These are phyloP conservation scores for Saccharomyces eubayanus DNA, from an alignment of 805 yeast genomes.

Conservation along the genomic window DNA sequence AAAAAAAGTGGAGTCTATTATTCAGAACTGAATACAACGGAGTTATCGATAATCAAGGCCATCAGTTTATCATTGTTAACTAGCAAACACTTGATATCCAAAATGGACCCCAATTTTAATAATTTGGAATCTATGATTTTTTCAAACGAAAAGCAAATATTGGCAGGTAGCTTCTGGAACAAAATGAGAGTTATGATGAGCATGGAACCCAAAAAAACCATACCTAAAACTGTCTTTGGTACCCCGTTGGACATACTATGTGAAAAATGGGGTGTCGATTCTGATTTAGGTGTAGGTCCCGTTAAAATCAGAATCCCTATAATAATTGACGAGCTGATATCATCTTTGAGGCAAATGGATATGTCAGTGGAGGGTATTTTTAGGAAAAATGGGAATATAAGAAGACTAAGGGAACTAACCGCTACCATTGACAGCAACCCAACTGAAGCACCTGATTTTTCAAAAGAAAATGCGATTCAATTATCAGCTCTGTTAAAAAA, in stretches of 20 bases:
- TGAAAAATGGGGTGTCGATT: slow-evolving; percentile 66
- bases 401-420: slow-evolving; percentile 63
- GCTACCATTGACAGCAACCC: slow-evolving; percentile 70
- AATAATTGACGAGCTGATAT: slow-evolving; percentile 75
- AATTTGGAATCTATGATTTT: slow-evolving; percentile 57
- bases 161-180: slow-evolving; percentile 22
- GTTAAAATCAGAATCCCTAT: slow-evolving; percentile 72
- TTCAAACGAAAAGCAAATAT: slow-evolving; percentile 42
- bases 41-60: slow-evolving; percentile 50
- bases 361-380: slow-evolving; percentile 94
- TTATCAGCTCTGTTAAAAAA: slow-evolving; percentile 87
- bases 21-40: slow-evolving; percentile 38
- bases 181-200: slow-evolving; percentile 24
- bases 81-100: not conserved
- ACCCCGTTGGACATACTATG: slow-evolving; percentile 63
- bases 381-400: slow-evolving; percentile 91
- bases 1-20: slow-evolving; percentile 41
- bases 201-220: slow-evolving; percentile 20
- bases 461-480: slow-evolving; percentile 78
- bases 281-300: slow-evolving; percentile 80
- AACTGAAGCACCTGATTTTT: slow-evolving; percentile 57
- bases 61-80: slow-evolving; percentile 35
- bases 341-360: slow-evolving; percentile 80
- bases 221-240: slow-evolving; percentile 57
- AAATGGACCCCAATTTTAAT: not conserved